Conservation (phyloP, 2,329 filamentous ascomycete genomes). For the Fusarium piperis region DNA sequence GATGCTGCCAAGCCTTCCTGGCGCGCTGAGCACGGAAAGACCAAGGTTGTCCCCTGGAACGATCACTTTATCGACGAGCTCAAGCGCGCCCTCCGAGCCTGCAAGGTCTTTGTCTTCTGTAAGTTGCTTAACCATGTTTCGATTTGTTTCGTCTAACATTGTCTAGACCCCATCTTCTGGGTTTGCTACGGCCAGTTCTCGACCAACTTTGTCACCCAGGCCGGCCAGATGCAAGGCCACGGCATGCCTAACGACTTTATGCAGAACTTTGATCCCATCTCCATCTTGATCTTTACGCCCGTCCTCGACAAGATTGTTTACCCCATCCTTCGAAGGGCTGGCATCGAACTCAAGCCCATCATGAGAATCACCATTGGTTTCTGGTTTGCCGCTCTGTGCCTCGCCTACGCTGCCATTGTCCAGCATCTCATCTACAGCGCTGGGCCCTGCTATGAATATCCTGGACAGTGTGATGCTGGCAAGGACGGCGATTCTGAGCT, state of each 20-base stretch:
- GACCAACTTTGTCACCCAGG: conserved; percentile 73
- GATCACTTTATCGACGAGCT: conserved; percentile 78
- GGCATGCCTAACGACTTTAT: conserved; percentile 77
- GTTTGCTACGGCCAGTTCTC: conserved; percentile 75
- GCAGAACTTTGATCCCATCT: conserved; percentile 73
- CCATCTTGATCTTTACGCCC: conserved; percentile 73
- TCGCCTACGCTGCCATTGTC: conserved; percentile 67
- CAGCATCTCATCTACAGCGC: conserved; percentile 68
- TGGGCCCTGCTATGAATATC: conserved; percentile 60
- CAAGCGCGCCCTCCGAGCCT: conserved; percentile 72
- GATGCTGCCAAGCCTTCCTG: conserved; percentile 74
- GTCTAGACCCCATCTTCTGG: conserved; percentile 69
- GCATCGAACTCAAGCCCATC: conserved; percentile 71
- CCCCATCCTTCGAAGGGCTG: conserved; percentile 65
- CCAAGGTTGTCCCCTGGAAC: conserved; percentile 65
- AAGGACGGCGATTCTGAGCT: conserved; percentile 44
- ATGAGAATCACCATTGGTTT: conserved; percentile 74
- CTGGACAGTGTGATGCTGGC: conserved; percentile 51
- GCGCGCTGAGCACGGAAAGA: conserved; percentile 62
- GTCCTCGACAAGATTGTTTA: conserved; percentile 70
- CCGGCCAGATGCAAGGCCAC: conserved; percentile 64
- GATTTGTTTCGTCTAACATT: not conserved
- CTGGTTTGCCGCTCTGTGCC: conserved; percentile 60
- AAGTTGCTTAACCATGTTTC: conserved; percentile 9
- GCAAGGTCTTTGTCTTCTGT: conserved; percentile 74